Evolutionary conservation across 257 asterid species (phyloP), one percentile per base, ranked within the genome.

Genomic region (Gentiana macrophylla): DNA sequence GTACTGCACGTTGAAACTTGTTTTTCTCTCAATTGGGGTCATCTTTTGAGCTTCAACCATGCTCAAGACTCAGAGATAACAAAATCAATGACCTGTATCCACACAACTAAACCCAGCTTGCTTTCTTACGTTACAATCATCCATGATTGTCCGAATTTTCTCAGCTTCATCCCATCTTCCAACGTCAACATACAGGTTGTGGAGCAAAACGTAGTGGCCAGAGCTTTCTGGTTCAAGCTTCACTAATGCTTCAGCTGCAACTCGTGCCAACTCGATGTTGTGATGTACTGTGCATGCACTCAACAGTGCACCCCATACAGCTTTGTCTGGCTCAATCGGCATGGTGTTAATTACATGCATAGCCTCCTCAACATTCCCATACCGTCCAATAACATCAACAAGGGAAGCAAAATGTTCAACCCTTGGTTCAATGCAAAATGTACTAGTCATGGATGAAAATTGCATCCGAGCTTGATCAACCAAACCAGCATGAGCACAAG

Each of bases 301-400:
- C 78, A 89, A 51, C 4, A 89, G 56, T 36, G 97, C 97, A 41
- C 97, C 97, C 97, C 94, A 89, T 6, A 89, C 91, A 52, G 79
- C 90, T 59, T 64, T 74, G 57, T 89, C 96, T 12, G 96, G 80
- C 67, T 84, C 70, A 36, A 84, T 37, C 1, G 86, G 80, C 97
- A 86, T 84, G 24, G 57, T 15, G 4, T 37, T 57, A 50, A 86
- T 66, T 35, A 89, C 72, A 65, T 70, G 72, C 86, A 86, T 71
- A 33, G 86, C 97, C 74, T 80, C 94, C 62, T 80, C 82, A 53
- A 84, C 66, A 59, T 77, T 65, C 12, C 95, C 97, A 55, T 60
- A 55, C 24, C 91, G 79, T 11, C 94, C 80, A n/a, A 86, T 64
- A 59, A 84, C 67, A 70, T 90, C 96, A 74, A 86, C 96, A 38